Evolutionary conservation across 2,329 filamentous ascomycete species (phyloP), one percentile per base, ranked within the genome.

Genomic region (Fusarium verrucosum): DNA sequence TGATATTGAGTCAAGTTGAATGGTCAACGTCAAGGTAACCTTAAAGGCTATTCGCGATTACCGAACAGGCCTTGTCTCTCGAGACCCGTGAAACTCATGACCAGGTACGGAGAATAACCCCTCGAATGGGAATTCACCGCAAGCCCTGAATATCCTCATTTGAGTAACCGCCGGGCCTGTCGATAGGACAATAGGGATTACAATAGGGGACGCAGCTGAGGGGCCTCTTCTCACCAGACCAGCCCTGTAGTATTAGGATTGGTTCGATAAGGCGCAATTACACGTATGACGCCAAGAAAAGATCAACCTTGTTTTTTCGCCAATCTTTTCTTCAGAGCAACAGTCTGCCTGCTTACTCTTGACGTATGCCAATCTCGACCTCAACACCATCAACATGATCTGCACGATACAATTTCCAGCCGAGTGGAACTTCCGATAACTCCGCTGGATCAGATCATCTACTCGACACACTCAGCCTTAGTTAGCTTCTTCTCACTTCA

Each of bases 1-100:
- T 58, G 42, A 51, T 36, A 30, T 49, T 58, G 59, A 59, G 32
- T 47, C 33, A 52, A 59, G 35, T 33, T 53, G 23, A 40, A 25
- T 37, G 42, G 33, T 16, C 17, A 16, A 47, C 45, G 17, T 46
- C 58, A 42, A 28, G 26, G 19, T 37, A 58, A 50, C 42, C 52
- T 58, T 58, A 25, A 32, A 19, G n/a, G 22, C 20, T 45, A 36
- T 53, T 59, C 55, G 56, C 56, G 56, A 59, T 59, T 38, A 52
- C 54, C 56, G 56, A 59, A 52, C 33, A 49, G 50, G 57, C 47
- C 56, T 55, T 56, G 58, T 61, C 56, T 61, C 56, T 61, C 36
- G 38, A 59, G 33, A 32, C n/a, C 42, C 40, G 33, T 60, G 57
- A 60, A 60, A 60, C 51, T 7, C 10, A 8, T n/a, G 30, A 44